phyloP scores from a whole-genome alignment of 805 yeast species.

The Priceomyces haplophilus region DNA sequence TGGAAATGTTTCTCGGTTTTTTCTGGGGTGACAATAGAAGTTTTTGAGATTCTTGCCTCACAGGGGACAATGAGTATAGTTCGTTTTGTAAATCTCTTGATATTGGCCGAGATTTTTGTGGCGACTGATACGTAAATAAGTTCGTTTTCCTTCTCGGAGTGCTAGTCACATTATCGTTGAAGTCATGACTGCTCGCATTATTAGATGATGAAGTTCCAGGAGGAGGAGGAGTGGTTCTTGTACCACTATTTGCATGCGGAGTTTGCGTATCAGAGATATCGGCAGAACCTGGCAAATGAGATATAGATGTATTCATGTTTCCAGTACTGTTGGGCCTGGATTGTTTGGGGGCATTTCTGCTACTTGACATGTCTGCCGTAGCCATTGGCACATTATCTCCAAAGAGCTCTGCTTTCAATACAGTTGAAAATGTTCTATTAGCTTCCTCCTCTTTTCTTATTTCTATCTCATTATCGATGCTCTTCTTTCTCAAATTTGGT shows the following conservation, averaged over 20 bases:
- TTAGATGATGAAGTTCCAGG: constrained; percentile 15
- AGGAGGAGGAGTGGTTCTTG: constrained; percentile 19
- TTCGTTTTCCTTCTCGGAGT: constrained; percentile 52
- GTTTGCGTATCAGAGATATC: constrained; percentile 3
- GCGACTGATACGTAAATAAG: constrained; percentile 72
- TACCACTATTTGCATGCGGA: constrained; percentile 6
- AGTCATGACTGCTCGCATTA: constrained; percentile 7
- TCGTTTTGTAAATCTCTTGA: constrained; percentile 68
- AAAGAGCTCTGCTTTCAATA: constrained; percentile 84
- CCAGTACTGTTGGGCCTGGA: constrained; percentile 21
- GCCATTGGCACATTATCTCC: constrained; percentile 76
- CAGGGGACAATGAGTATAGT: constrained; percentile 79
- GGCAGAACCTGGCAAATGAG: constrained; percentile 5
- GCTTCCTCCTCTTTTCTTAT: constrained; percentile 75
- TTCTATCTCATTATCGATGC: constrained; percentile 59
- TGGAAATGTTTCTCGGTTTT: constrained; percentile 71
- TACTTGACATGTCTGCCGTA: constrained; percentile 28
- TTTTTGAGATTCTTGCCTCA: constrained; percentile 81
- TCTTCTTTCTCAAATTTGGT: constrained; percentile 29
- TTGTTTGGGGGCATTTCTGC: not conserved
- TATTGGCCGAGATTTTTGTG: constrained; percentile 58
- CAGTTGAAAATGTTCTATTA: constrained; percentile 79
- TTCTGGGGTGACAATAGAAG: constrained; percentile 78
- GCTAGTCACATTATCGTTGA: constrained; percentile 19
- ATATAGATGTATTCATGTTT: constrained; percentile 7